phyloP scores from a whole-genome alignment of 257 asterid species.

The Datura wrightii region DNA sequence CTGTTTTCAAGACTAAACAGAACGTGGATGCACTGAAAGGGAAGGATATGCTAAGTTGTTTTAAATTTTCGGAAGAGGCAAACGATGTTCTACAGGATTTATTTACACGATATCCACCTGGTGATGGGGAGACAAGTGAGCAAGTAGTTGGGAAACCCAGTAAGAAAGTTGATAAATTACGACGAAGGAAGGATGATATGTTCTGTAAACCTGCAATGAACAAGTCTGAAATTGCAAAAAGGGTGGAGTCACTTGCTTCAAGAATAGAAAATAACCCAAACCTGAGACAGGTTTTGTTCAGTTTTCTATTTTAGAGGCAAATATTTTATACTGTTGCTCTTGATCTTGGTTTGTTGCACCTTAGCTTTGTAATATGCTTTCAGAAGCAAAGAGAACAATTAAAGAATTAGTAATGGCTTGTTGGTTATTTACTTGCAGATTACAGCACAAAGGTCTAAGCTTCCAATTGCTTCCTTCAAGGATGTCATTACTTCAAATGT shows the following conservation, averaged over 20 bases:
- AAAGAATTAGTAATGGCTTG: slow-evolving; percentile 24
- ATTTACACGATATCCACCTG: slow-evolving; percentile 80
- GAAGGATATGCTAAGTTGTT: slow-evolving; percentile 52
- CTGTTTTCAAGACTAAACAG: slow-evolving; percentile 59
- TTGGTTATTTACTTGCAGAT: slow-evolving; percentile 56
- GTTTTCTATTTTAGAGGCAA: background rate
- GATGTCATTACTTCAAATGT: slow-evolving; percentile 69
- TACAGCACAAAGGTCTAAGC: slow-evolving; percentile 67
- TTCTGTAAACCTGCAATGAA: slow-evolving; percentile 62
- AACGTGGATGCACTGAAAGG: slow-evolving; percentile 33
- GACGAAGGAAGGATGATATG: slow-evolving; percentile 54
- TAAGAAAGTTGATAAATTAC: slow-evolving; percentile 37
- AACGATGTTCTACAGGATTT: slow-evolving; percentile 65
- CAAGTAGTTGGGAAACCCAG: slow-evolving; percentile 46
- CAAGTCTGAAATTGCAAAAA: slow-evolving; percentile 61
- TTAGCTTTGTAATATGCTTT: background rate
- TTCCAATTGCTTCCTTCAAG: slow-evolving; percentile 85
- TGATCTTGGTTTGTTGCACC: slow-evolving; percentile 1
- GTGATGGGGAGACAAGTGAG: slow-evolving; percentile 54
- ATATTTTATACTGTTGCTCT: slow-evolving; percentile 17
- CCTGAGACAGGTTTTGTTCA: slow-evolving; percentile 65
- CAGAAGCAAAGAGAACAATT: background rate
- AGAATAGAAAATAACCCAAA: slow-evolving; percentile 52
- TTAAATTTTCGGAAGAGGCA: slow-evolving; percentile 68
- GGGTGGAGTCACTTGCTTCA: slow-evolving; percentile 59